Evolutionary conservation across 768 basidiomycete species (phyloP).

Genomic region (Mycena haematopus): DNA sequence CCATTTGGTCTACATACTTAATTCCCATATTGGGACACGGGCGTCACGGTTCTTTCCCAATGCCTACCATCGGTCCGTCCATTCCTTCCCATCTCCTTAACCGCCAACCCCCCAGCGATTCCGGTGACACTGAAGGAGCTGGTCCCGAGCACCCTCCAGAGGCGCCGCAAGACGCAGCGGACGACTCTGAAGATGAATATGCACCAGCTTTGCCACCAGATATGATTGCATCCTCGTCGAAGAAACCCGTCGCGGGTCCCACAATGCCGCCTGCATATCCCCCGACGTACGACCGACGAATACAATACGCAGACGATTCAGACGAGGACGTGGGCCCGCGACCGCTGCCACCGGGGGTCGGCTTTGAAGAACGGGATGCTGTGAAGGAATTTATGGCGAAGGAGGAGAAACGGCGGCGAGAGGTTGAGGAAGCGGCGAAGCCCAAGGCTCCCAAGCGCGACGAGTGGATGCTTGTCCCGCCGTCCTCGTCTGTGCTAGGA

Average conservation of each 20-base stretch:
- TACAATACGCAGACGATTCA: slow-evolving; percentile 54
- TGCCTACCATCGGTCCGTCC: slow-evolving; percentile 63
- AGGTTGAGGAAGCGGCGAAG: slow-evolving; percentile 79
- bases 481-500: slow-evolving; percentile 78
- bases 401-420: slow-evolving; percentile 78
- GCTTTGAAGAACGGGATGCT: slow-evolving; percentile 58
- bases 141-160: slow-evolving; percentile 14
- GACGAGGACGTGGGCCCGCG: slow-evolving; percentile 88
- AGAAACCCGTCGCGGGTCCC: slow-evolving; percentile 57
- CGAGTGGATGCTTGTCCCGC: slow-evolving; percentile 98
- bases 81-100: slow-evolving; percentile 50
- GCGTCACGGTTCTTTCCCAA: slow-evolving; percentile 27
- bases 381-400: slow-evolving; percentile 84
- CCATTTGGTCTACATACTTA: no score
- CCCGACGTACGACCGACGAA: slow-evolving; percentile 40
- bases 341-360: slow-evolving; percentile 63
- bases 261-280: slow-evolving; percentile 52
- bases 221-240: slow-evolving; percentile 47
- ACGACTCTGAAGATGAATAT: slow-evolving; percentile 73
- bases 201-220: slow-evolving; percentile 80
- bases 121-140: slow-evolving; percentile 24
- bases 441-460: slow-evolving; percentile 84
- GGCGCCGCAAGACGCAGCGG: slow-evolving; percentile 42
- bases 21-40: background rate
- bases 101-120: slow-evolving; percentile 23